Base-by-base conservation (phyloP, 1,284 basidiomycete species). In the Ganoderma multipileum region DNA sequence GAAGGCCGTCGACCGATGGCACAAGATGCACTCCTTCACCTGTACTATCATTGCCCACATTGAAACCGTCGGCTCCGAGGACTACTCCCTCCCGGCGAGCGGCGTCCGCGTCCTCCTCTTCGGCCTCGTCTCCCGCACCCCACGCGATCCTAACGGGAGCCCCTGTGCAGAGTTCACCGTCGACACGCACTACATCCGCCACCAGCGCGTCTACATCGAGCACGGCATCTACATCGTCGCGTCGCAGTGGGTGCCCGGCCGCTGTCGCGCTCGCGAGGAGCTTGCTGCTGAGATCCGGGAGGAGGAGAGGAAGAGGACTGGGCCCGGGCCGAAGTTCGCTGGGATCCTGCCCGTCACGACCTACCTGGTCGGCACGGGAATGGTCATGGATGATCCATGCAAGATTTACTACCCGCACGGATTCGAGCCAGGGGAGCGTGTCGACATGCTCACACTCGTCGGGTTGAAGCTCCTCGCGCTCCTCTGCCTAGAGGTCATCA, bases 211-310 rank as follows among this genome's bases (percentile, higher is more conserved):
- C 4, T 57, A 57, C 30, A 36, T 57, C 16, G 30, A 16, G 54
- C 54, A 57, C 54, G 54, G 54, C 54, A 57, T 57, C 54, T 57
- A 57, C 54, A 57, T 57, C 54, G 54, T 57, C 30, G 54, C 54
- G 30, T 57, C 54, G 7, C 54, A 57, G 54, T 57, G 54, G 54
- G n/a, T 16, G 54, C 54, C 54, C 2, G 30, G 18, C 30, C 7
- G 28, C 28, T 20, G 18, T 20, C 54, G 30, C 28, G 3, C 9
- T 8, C 54, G 54, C 54, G 28, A 33, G 54, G 18, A 20, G 18
- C 54, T 57, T 7, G 54, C 28, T 9, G 54, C 26, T 2, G 28
- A 20, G 28, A 18, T 36, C 8, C 54, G 54, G 16, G 54, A 5
- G 54, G 14, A 33, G 54, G 28, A 33, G 28, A 4, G 28, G 30